These are phyloP conservation scores for Neonectria magnoliae DNA, from an alignment of 2,329 filamentous ascomycete species.

Conservation along the genomic window DNA sequence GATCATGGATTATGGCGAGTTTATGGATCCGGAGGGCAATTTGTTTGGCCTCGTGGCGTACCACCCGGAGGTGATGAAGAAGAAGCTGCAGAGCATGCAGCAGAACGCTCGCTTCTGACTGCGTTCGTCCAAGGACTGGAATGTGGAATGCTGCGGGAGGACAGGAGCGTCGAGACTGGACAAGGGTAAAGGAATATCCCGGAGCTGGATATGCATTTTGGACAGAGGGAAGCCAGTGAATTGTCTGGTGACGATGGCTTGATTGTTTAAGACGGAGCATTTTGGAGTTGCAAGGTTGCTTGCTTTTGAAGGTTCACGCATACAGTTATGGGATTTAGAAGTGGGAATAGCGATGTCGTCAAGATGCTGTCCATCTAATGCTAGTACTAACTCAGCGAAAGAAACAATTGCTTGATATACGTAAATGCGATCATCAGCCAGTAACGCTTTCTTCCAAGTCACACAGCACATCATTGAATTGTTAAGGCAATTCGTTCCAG, in stretches of 20 bases:
- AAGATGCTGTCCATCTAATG: neutral
- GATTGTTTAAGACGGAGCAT: conserved; percentile 15
- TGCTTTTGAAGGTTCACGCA: neutral
- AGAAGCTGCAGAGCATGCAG: neutral
- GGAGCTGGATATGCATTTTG: conserved; percentile 12
- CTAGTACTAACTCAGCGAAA: neutral
- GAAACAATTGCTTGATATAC: neutral
- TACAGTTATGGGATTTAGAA: neutral
- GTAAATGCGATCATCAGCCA: neutral
- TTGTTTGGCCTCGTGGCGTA: conserved; percentile 38
- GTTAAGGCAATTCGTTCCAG: neutral
- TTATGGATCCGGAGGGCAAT: conserved; percentile 42
- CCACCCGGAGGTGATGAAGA: conserved; percentile 25
- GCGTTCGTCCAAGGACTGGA: neutral
- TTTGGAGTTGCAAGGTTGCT: conserved; percentile 9
- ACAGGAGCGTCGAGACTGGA: neutral
- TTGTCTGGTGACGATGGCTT: neutral
- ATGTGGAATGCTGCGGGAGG: conserved; percentile 4
- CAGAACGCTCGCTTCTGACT: conserved; percentile 21
- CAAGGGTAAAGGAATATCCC: conserved; percentile 41
- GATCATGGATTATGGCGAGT: conserved; percentile 41
- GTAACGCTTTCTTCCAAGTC: neutral
- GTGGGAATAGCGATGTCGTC: neutral
- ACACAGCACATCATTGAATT: too few species aligned
- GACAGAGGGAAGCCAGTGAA: neutral